phyloP scores from a whole-genome alignment of 202 grass and related monocot species.

The Saccharum hybrid region DNA sequence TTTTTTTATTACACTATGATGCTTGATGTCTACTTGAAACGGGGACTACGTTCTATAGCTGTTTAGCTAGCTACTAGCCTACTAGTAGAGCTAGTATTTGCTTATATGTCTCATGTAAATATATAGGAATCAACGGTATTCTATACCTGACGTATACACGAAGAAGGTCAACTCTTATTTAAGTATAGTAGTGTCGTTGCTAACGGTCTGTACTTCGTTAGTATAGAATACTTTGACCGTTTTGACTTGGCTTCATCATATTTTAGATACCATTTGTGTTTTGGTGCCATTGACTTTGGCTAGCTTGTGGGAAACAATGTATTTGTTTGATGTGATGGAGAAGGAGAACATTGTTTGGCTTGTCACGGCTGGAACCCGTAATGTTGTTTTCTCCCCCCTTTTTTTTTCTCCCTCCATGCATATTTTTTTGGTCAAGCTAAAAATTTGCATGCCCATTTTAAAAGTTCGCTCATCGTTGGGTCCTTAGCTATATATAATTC shows the following conservation, averaged over 20 bases:
- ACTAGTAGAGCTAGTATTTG: not conserved
- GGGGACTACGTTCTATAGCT: not conserved
- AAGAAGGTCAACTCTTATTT: constrained; percentile 20
- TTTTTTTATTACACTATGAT: too few species aligned
- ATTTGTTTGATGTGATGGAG: too few species aligned
- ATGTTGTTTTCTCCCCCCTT: too few species aligned
- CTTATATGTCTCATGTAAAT: not conserved
- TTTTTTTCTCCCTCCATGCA: too few species aligned
- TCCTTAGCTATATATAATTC: too few species aligned
- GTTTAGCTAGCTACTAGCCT: not conserved
- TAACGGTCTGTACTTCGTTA: not conserved
- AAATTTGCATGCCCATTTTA: too few species aligned
- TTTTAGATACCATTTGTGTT: not conserved
- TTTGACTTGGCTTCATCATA: constrained; percentile 22
- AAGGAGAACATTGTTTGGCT: too few species aligned
- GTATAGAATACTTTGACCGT: constrained; percentile 26
- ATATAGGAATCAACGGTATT: not conserved
- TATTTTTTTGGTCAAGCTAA: too few species aligned
- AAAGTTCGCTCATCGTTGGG: too few species aligned
- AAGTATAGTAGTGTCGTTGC: not conserved
- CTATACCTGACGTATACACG: not conserved
- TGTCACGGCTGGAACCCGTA: too few species aligned
- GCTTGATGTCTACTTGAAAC: not conserved
- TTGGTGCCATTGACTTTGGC: constrained; percentile 24
- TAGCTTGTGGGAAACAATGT: not conserved